Base-by-base conservation (phyloP, 2,329 filamentous ascomycete genomes). In the Arthrinium puccinioides region DNA sequence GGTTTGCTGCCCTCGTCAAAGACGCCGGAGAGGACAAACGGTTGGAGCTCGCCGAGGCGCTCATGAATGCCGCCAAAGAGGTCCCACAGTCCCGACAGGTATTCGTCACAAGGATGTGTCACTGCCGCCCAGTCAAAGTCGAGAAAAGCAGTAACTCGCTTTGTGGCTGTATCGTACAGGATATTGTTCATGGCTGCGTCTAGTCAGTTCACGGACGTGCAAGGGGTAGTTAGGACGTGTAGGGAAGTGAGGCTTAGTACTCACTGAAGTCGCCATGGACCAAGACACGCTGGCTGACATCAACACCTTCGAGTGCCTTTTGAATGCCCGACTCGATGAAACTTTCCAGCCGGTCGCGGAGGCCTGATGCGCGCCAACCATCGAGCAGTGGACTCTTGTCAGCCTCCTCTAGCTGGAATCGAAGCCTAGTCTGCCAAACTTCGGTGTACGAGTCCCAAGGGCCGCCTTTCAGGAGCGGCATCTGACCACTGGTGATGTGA, bases 231-330 rank as follows among this genome's bases (percentile, higher is more conserved):
- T 14, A 29, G 24, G 25, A 10, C 14, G 19, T 14, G 1, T 24
- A 8, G 3, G 18, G 10, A 19, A 18, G 13, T 6, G 20, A 9
- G 15, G 15, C 4, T 18, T 3, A 7, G 11, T 14, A 41, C 49
- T 38, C 38, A 56, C 54, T 56, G 2, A 54, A 38, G 35, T 57
- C 53, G 7, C 46, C 49, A 11, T 57, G 53, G 6, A 53, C 41
- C 8, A 57, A 36, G 7, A 18, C 38, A 7, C 40, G 31, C 6
- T 36, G 32, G 4, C 25, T 11, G 9, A 32, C 25, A 10, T 52
- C 46, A 9, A 56, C 47, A 0, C 21, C 23, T 2, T 21, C 30
- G 4, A 55, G 42, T 4, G 46, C 20, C 2, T 31, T 37, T 3
- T 36, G 39, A 0, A 49, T 36, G 46, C 42, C 25, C 44, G 16